These are phyloP conservation scores for Chaetomium fimeti DNA, from an alignment of 495 filamentous ascomycete genomes.

Conservation along the genomic window DNA sequence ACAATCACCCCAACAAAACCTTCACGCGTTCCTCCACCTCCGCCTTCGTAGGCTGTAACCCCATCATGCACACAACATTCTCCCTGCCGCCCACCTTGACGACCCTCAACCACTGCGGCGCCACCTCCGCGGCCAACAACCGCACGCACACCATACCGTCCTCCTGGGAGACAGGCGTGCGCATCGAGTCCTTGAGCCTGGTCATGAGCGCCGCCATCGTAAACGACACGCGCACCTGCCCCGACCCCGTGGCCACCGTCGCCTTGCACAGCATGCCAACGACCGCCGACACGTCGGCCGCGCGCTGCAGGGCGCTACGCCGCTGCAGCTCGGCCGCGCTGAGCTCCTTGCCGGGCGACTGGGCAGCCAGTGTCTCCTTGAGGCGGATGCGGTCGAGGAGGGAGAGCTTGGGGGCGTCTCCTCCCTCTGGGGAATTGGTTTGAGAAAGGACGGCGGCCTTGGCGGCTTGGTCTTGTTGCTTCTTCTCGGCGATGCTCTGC, in stretches of 20 bases:
- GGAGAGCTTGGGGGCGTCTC: slow-evolving; percentile 29
- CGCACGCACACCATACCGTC: slow-evolving; percentile 57
- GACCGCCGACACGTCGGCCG: slow-evolving; percentile 59
- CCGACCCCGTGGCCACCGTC: slow-evolving; percentile 34
- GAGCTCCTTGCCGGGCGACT: slow-evolving; percentile 38
- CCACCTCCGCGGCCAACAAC: slow-evolving; percentile 57
- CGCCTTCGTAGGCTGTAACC: slow-evolving; percentile 41
- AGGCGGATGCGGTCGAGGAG: slow-evolving; percentile 63
- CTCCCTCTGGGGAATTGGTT: slow-evolving; percentile 34
- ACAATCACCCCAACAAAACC: slow-evolving; percentile 35
- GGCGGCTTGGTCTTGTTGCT: slow-evolving; percentile 33
- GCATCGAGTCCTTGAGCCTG: slow-evolving; percentile 59
- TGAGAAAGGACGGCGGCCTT: slow-evolving; percentile 26
- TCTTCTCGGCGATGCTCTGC: slow-evolving; percentile 48
- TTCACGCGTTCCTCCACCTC: slow-evolving; percentile 48
- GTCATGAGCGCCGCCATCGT: slow-evolving; percentile 59
- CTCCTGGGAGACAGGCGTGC: slow-evolving; percentile 58
- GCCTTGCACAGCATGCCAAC: slow-evolving; percentile 57
- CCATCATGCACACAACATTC: slow-evolving; percentile 57
- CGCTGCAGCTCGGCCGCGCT: slow-evolving; percentile 53
- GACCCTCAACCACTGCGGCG: slow-evolving; percentile 61
- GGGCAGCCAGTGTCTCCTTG: slow-evolving; percentile 53
- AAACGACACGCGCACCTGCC: slow-evolving; percentile 52
- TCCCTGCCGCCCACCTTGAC: slow-evolving; percentile 55
- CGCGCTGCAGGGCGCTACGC: slow-evolving; percentile 57